Evolutionary conservation across 2,329 filamentous ascomycete species (phyloP), one percentile per base, ranked within the genome.

Genomic region (Diaporthe vaccinii): DNA sequence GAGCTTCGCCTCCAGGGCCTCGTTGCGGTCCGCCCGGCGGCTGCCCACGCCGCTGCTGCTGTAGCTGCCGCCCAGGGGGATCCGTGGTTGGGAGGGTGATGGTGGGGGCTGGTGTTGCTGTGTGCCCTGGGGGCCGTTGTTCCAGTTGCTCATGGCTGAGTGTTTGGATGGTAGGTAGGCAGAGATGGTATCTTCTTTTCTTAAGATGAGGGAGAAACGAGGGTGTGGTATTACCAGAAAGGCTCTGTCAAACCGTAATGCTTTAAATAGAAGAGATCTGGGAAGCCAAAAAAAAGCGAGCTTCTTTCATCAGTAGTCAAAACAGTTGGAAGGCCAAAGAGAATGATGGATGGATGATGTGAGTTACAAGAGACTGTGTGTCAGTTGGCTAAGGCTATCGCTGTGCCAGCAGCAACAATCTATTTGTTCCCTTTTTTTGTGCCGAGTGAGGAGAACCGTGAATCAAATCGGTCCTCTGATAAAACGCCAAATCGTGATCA

Each of bases 1-100:
- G 75, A 95, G 87, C 80, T 95, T 94, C 77, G 86, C 82, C 12
- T 86, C 84, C 76, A 95, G 88, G 9, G 83, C 86, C 0, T 89
- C 88, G 83, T 88, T 88, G 76, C 81, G 83, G 74, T 84, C 83
- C 8, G 87, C 82, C 20, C 84, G 84, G 28, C 84, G 84, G 70
- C 76, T 79, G 76, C 81, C 81, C 79, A 84, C 80, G 79, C 78
- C 81, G 76, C 49, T 81, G 76, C 49, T 70, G 68, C 44, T 71
- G 79, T 61, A 61, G 75, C 57, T 61, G 36, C 67, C 62, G 72
- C 20, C 61, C 6, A 65, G 39, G 41, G 73, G 73, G 41, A 67
- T 57, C 49, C 57, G 58, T n/a, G 76, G 74, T 22, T 77, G 76
- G 74, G 75, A 46, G 49, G 75, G 73, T 46, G 71, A 65, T 55